Conservation (phyloP, 169 alveolate species). For the Plasmodium reichenowi region DNA sequence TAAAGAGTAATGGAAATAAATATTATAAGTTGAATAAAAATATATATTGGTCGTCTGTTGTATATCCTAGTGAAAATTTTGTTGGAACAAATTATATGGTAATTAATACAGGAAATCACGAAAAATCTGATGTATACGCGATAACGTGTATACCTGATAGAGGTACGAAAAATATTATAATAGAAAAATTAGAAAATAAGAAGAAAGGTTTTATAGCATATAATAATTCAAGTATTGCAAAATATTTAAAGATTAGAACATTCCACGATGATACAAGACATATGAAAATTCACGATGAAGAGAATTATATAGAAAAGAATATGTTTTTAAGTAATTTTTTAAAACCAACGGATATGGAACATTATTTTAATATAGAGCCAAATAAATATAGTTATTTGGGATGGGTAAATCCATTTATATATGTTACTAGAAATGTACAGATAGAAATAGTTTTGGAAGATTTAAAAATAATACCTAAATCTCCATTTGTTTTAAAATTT, state of each 20-base stretch:
- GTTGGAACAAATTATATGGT: slow-evolving; percentile 89
- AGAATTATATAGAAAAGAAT: slow-evolving; percentile 66
- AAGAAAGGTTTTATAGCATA: slow-evolving; percentile 85
- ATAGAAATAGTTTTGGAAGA: slow-evolving; percentile 86
- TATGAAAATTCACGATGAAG: slow-evolving; percentile 36
- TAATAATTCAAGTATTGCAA: slow-evolving; percentile 81
- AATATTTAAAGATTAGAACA: slow-evolving; percentile 84
- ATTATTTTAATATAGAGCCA: slow-evolving; percentile 80
- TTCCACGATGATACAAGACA: slow-evolving; percentile 80
- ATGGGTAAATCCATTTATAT: slow-evolving; percentile 89
- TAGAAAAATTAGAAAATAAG: slow-evolving; percentile 78
- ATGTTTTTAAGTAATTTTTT: slow-evolving; percentile 36
- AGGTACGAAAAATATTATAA: slow-evolving; percentile 86
- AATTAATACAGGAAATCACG: slow-evolving; percentile 77
- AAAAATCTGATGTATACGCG: slow-evolving; percentile 80
- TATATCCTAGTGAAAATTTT: slow-evolving; percentile 85
- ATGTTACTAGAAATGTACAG: slow-evolving; percentile 83
- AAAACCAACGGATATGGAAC: slow-evolving; percentile 58
- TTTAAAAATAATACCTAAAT: slow-evolving; percentile 86
- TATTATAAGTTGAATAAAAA: slow-evolving; percentile 46
- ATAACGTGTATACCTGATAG: slow-evolving; percentile 87
- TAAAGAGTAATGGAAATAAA: neutral
- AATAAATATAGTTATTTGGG: slow-evolving; percentile 87
- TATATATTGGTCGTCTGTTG: slow-evolving; percentile 87
- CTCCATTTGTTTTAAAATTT: slow-evolving; percentile 86